phyloP scores from a whole-genome alignment of 208 protist genomes.

The Leishmania tropica region DNA sequence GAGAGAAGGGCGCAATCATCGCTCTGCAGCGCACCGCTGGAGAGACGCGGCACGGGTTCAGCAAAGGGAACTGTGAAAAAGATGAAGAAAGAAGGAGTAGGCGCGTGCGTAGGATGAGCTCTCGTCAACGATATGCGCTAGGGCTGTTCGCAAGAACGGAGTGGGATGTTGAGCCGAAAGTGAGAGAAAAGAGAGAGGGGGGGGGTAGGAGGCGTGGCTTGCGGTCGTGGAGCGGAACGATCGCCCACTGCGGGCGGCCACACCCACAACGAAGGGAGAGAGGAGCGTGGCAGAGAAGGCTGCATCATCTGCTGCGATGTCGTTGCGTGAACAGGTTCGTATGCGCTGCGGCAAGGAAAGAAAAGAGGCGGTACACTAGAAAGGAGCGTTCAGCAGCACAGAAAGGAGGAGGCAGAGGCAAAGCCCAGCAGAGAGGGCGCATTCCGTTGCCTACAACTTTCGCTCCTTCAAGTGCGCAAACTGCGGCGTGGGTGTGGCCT shows the following conservation, averaged over 20 bases:
- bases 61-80: background rate
- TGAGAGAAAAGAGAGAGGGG: background rate
- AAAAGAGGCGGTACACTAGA: background rate
- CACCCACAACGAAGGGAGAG: background rate
- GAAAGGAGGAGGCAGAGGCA: background rate
- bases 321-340: background rate
- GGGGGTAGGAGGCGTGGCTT: background rate
- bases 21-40: background rate
- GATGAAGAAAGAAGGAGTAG: background rate
- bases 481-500: constrained; percentile 27
- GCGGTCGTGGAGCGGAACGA: background rate
- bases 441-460: background rate
- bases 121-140: background rate
- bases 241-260: too few species aligned
- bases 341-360: background rate
- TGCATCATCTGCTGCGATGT: background rate
- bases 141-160: background rate
- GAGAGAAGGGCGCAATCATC: background rate
- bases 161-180: background rate
- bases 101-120: background rate
- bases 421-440: background rate
- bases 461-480: constrained; percentile 31
- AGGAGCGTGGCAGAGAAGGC: background rate
- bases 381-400: background rate
- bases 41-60: background rate